phyloP scores from a whole-genome alignment of 2,329 filamentous ascomycete genomes.

The Scedosporium dehoogii region DNA sequence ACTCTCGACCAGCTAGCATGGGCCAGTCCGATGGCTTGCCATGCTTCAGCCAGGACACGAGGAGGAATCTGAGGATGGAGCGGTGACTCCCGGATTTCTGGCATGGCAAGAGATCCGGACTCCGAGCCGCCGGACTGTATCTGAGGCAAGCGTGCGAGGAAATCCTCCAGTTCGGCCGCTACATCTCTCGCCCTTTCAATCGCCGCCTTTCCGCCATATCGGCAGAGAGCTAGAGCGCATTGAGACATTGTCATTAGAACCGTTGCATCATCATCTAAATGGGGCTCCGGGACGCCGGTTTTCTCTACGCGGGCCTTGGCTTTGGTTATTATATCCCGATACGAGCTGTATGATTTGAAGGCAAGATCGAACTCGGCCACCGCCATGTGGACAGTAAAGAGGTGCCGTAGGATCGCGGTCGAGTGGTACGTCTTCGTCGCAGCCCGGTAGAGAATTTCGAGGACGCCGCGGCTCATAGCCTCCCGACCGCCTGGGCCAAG shows the following conservation, averaged over 20 bases:
- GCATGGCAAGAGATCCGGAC: slow-evolving; percentile 9
- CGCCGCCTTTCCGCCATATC: slow-evolving; percentile 64
- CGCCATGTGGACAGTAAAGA: slow-evolving; percentile 80
- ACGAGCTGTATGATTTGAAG: slow-evolving; percentile 84
- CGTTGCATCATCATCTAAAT: slow-evolving; percentile 68
- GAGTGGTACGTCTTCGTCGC: slow-evolving; percentile 95
- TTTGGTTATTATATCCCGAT: slow-evolving; percentile 77
- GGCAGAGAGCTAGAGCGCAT: slow-evolving; percentile 70
- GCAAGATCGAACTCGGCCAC: slow-evolving; percentile 88
- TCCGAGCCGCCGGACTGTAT: slow-evolving; percentile 9
- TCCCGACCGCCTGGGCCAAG: slow-evolving; percentile 73
- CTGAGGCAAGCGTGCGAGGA: slow-evolving; percentile 53
- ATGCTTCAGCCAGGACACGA: slow-evolving; percentile 57
- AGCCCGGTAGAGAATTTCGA: slow-evolving; percentile 83
- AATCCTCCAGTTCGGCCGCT: slow-evolving; percentile 60
- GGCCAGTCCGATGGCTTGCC: slow-evolving; percentile 76
- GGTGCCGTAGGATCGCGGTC: slow-evolving; percentile 71
- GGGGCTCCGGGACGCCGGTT: slow-evolving; percentile 57
- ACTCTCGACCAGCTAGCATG: slow-evolving; percentile 79
- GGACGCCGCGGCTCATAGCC: slow-evolving; percentile 61
- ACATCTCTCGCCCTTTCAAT: slow-evolving; percentile 71
- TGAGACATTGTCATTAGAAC: slow-evolving; percentile 71
- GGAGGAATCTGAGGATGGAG: slow-evolving; percentile 41
- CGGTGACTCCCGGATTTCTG: slow-evolving; percentile 20
- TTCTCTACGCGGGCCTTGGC: slow-evolving; percentile 79